Conservation (phyloP, 208 protist species). For the Novymonas esmeraldas region DNA sequence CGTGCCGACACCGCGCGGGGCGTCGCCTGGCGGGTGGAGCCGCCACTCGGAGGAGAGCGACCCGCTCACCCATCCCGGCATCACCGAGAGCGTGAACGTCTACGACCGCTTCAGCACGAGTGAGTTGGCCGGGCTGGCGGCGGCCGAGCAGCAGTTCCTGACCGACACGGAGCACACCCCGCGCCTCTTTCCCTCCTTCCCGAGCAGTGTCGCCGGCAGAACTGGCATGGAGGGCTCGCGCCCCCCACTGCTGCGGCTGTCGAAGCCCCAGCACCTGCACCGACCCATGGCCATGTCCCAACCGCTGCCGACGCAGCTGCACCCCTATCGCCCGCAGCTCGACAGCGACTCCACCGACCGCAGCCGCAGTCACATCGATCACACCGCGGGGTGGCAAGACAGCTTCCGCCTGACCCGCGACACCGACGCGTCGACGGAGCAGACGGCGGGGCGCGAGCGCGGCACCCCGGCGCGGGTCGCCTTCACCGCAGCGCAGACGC, state of each 20-base stretch:
- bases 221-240: conserved; percentile 21
- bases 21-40: conserved; percentile 16
- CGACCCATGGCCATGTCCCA: not conserved
- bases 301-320: conserved; percentile 2
- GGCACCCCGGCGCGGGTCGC: conserved; percentile 11
- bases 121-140: conserved; percentile 27
- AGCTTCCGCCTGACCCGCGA: conserved; percentile 22
- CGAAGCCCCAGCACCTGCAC: too few relatives aligned
- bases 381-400: not conserved
- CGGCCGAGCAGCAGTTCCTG: conserved; percentile 39
- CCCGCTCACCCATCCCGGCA: not conserved
- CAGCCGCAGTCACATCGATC: not conserved
- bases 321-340: not conserved
- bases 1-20: conserved; percentile 13
- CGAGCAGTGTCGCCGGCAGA: conserved; percentile 6
- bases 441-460: not conserved
- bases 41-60: conserved; percentile 12
- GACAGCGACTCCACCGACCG: conserved; percentile 1
- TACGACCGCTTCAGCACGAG: conserved; percentile 37
- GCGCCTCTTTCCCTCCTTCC: conserved; percentile 2
- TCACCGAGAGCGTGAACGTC: conserved; percentile 8
- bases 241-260: conserved; percentile 13
- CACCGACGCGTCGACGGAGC: conserved; percentile 3
- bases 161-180: conserved; percentile 17
- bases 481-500: conserved; percentile 13